Evolutionary conservation across 192 early-diverging fungal species (phyloP), one percentile per base, ranked within the genome.

Genomic region (Dimargaris cristalligena): DNA sequence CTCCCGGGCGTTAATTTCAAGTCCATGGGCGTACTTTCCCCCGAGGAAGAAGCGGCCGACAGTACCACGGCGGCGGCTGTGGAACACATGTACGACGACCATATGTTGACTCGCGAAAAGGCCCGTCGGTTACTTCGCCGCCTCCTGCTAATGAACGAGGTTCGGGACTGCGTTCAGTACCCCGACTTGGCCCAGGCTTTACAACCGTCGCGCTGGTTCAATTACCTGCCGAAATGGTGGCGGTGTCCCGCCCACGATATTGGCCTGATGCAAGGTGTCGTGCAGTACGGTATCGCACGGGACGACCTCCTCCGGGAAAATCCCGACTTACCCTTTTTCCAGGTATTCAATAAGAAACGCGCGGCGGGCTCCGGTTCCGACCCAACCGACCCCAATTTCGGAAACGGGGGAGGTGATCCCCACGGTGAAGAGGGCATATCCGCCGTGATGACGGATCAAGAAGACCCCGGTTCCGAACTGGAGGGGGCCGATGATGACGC

Each of bases 171-270:
- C 34, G 54, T 34, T 8, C 16, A 33, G 18, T 56, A 56, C 34
- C 54, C 54, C 8, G 16, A 76, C 60, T 52, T 80, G 23, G 67
- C 74, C 22, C 63, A 60, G 9, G 64, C 71, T 26, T 65, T 80
- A 34, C 60, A 68, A 23, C 62, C 55, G 13, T 69, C 76, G 6
- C 68, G 74, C 25, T 72, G 75, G 11, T 74, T 76, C 18, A 74
- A 71, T 28, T 74, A 74, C n/a, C 48, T 80, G 33, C 79, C 79
- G 16, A 84, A 78, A 35, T 90, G 88, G 88, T 90, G 88, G 88
- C 70, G 68, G 31, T 69, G 80, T 35, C 72, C 78, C 18, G 69
- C 75, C 14, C 78, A 86, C 55, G 88, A 90, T 57, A 65, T 66
- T 29, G 75, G 73, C 26, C 81, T 88, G 52, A 63, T 90, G 52